Evolutionary conservation across 371 early-diverging fungal species (phyloP).

Genomic region (Rhizopus stolonifer): DNA sequence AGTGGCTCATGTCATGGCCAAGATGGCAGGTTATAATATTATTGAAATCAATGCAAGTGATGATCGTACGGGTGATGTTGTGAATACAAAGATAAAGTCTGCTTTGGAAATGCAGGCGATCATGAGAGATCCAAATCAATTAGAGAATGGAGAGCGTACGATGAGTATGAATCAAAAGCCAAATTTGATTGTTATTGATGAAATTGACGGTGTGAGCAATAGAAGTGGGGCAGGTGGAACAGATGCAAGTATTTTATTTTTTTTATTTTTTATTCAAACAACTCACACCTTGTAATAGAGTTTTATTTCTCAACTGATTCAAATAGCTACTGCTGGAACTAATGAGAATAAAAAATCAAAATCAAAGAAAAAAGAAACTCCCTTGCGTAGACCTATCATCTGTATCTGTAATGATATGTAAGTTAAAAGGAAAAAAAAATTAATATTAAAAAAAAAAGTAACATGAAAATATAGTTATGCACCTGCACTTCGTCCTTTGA

Average conservation of each 20-base stretch:
- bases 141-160: slow-evolving; percentile 6
- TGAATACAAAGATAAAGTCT: slow-evolving; percentile 71
- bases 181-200: slow-evolving; percentile 90
- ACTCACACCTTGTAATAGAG: slow-evolving; percentile 41
- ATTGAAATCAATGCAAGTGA: slow-evolving; percentile 99
- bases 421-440: slow-evolving; percentile 14
- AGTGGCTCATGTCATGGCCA: slow-evolving; percentile 91
- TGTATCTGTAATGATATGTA: slow-evolving; percentile 97
- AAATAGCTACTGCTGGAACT: slow-evolving; percentile 37
- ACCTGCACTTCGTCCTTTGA: slow-evolving; percentile 84
- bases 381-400: slow-evolving; percentile 89
- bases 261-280: not conserved
- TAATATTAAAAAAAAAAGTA: not conserved
- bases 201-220: slow-evolving; percentile 92
- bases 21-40: slow-evolving; percentile 88
- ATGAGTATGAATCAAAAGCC: slow-evolving; percentile 61
- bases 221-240: slow-evolving; percentile 58
- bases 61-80: slow-evolving; percentile 83
- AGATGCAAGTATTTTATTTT: slow-evolving; percentile 5
- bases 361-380: slow-evolving; percentile 25
- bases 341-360: slow-evolving; percentile 21
- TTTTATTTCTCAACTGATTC: slow-evolving; percentile 74
- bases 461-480: slow-evolving; percentile 62
- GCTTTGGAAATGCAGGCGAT: slow-evolving; percentile 81
- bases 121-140: slow-evolving; percentile 22